These are phyloP conservation scores for Hypoxylon sp. DNA, from an alignment of 2,329 filamentous ascomycete species.

Conservation along the genomic window DNA sequence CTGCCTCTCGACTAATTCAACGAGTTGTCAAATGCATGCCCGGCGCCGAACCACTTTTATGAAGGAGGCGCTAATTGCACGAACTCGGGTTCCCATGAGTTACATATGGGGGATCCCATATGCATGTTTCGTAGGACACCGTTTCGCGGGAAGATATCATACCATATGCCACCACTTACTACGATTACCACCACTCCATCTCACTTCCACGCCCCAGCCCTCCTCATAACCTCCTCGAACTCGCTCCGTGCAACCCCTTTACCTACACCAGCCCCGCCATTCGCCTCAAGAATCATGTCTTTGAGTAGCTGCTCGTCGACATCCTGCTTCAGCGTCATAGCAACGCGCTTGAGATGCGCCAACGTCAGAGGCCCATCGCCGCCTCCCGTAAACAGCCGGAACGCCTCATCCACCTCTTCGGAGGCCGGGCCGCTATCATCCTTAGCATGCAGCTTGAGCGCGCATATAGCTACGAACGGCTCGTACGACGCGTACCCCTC, in stretches of 20 bases:
- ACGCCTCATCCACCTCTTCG: constrained; percentile 84
- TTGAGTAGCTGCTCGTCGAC: constrained; percentile 85
- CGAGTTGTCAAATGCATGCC: neutral
- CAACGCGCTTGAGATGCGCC: constrained; percentile 82
- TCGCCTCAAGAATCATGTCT: constrained; percentile 97
- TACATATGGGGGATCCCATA: neutral
- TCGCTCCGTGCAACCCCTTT: constrained; percentile 82
- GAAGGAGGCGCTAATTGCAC: too few species aligned
- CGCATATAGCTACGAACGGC: constrained; percentile 89
- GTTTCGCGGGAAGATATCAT: neutral
- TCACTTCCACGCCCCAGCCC: constrained; percentile 86
- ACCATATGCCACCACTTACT: neutral
- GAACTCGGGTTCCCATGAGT: neutral
- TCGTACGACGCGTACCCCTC: constrained; percentile 84
- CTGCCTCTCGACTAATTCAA: neutral
- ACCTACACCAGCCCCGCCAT: constrained; percentile 80
- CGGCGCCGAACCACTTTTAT: neutral
- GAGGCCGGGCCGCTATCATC: constrained; percentile 61
- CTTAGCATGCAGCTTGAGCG: constrained; percentile 82
- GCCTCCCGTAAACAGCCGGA: constrained; percentile 81
- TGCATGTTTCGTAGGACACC: neutral
- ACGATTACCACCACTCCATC: neutral
- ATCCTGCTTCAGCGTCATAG: constrained; percentile 85
- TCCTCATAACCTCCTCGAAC: constrained; percentile 87
- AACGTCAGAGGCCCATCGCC: constrained; percentile 77